Evolutionary conservation across 2,329 filamentous ascomycete species (phyloP), one percentile per base, ranked within the genome.

Genomic region (Clathrospora elynae): DNA sequence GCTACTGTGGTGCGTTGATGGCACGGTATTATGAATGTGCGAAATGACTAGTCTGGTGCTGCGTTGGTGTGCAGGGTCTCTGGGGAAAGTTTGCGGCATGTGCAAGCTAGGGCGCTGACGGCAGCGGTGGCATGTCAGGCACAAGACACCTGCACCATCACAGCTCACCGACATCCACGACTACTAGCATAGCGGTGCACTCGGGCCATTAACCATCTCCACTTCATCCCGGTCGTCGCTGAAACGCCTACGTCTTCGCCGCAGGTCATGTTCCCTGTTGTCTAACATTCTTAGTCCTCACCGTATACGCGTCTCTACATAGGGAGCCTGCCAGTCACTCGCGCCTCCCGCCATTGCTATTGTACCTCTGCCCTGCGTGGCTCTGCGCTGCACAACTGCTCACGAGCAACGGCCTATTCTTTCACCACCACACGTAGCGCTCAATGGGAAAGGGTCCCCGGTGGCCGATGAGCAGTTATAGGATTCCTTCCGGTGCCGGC

Each of bases 401-500:
- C 46, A 32, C 42, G 46, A 35, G 41, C 46, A 47, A 25, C 42
- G 23, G 28, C 37, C 23, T 20, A 39, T 35, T 44, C 43, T 53
- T 41, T 47, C 44, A 44, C 43, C 47, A 40, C 43, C 46, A 37
- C 44, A 33, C 32, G 33, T 54, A 35, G 49, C 59, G 46, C 59
- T 62, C 62, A 62, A 70, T 68, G 66, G 52, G 60, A 57, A 53
- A 34, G 43, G 43, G 49, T 47, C 39, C 50, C 42, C 42, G 35
- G 47, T 41, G 51, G 64, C 65, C 59, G 52, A 68, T 67, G 65
- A 65, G 46, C 61, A 64, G 51, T 51, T 53, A 55, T 53, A 64
- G 49, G 56, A 43, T 53, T 46, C 51, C 59, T 38, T 51, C 58
- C 32, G 64, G 64, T 55, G 64, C 57, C 52, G 66, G 66, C 52